Percentiles rank a stretch among this genome's conserved stretches.
phyloP scores from a whole-genome alignment of 169 alveolate species.

The Cryptosporidium parvum region DNA sequence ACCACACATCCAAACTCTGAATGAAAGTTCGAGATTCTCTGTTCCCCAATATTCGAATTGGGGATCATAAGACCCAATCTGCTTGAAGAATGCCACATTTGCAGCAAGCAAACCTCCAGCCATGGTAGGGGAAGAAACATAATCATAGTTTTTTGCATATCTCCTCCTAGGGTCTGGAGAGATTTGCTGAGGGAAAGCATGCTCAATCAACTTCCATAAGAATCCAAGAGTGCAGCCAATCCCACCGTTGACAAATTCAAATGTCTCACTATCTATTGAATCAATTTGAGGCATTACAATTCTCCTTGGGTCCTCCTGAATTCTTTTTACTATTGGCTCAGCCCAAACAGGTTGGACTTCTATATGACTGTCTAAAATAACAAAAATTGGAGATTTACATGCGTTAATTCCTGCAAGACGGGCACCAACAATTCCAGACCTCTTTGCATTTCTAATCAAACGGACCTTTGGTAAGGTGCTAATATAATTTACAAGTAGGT shows the following conservation, averaged over 20 bases:
- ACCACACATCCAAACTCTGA: slow-evolving; percentile 84
- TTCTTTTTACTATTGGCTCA: slow-evolving; percentile 81
- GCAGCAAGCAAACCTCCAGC: slow-evolving; percentile 84
- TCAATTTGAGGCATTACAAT: slow-evolving; percentile 84
- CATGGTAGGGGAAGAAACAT: slow-evolving; percentile 82
- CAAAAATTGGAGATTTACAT: slow-evolving; percentile 77
- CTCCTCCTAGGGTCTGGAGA: slow-evolving; percentile 62
- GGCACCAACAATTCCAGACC: slow-evolving; percentile 83
- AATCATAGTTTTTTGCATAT: slow-evolving; percentile 73
- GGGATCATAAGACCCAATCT: slow-evolving; percentile 80
- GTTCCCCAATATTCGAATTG: slow-evolving; percentile 82
- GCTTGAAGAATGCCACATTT: slow-evolving; percentile 75
- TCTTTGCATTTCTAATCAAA: slow-evolving; percentile 75
- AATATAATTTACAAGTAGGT: slow-evolving; percentile 69
- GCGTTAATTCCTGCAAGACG: slow-evolving; percentile 81
- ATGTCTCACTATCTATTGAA: slow-evolving; percentile 80
- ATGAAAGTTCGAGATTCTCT: slow-evolving; percentile 81
- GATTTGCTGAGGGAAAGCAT: slow-evolving; percentile 76
- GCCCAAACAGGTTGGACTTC: slow-evolving; percentile 82
- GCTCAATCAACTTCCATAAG: slow-evolving; percentile 82
- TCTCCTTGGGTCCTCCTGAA: slow-evolving; percentile 76
- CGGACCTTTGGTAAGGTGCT: slow-evolving; percentile 77
- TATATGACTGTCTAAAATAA: slow-evolving; percentile 82
- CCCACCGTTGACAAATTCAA: slow-evolving; percentile 80
- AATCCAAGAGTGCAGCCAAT: slow-evolving; percentile 83